Base-by-base conservation (phyloP, 257 asterid species). In the Linderniella brevidens region DNA sequence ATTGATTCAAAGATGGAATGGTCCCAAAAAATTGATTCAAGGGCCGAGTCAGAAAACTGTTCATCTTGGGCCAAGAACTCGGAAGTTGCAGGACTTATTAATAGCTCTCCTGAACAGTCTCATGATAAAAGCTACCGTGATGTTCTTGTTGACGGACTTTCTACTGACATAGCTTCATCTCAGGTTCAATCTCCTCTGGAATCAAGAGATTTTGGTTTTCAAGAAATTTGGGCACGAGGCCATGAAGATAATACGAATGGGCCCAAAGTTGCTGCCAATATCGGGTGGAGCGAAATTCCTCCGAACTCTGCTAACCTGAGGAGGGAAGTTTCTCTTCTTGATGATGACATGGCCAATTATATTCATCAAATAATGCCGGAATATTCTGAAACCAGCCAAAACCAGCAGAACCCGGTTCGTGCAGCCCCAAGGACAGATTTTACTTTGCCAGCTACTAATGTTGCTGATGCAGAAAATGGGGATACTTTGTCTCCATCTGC, bases 271-370 rank as follows among this genome's bases (percentile, higher is more conserved):
- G 64, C 43, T 58, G 68, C 60, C 47, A 63, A 63, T 56, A 61
- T 60, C 25, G 66, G 56, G 50, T 61, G 55, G 71, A 56, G 54
- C 62, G 49, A 44, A 38, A 53, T 49, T 40, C 61, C 66, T 51
- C 65, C 42, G n/a, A 54, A 45, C 42, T 50, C 70, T 60, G 59
- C 62, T 59, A 15, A 42, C 32, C 45, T 57, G 46, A 49, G 37
- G 58, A 56, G 67, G 56, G 86, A 69, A 62, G 52, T 51, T 55
- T 64, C 69, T 52, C 70, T 68, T 51, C 63, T 70, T 40, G 77
- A 68, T 42, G 75, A 68, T 58, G 70, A 68, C 55, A 53, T 71
- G 50, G 43, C 65, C 55, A 67, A 55, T 58, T 60, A 54, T 51
- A 16, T 54, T 35, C 69, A 53, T 54, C 54, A 60, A 54, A 64